Percentiles rank a stretch among this genome's conserved stretches.
Evolutionary conservation across 1,139 yeast species (phyloP).

Genomic region (Taphrina communis): DNA sequence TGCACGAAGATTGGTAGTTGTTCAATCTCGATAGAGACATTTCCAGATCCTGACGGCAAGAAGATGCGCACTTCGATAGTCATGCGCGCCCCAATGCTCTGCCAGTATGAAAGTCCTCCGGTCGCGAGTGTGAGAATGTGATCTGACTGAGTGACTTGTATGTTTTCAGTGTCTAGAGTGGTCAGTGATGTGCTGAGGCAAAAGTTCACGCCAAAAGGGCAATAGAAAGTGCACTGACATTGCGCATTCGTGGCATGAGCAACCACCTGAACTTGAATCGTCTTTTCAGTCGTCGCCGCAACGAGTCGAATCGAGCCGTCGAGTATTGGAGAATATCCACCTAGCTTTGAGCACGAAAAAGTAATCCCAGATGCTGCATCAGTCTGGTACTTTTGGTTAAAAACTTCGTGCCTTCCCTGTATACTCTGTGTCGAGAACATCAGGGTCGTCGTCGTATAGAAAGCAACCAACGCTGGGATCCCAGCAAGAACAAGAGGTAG

Average conservation of each 20-base stretch:
- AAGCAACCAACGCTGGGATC: too few species aligned
- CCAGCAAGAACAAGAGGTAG: not conserved
- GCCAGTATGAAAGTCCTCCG: constrained; percentile 16
- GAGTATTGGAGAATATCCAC: constrained; percentile 4
- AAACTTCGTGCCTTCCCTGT: constrained; percentile 11
- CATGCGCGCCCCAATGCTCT: constrained; percentile 12
- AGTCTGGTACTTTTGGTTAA: constrained; percentile 1
- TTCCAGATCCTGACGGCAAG: constrained; percentile 7
- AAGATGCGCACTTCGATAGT: constrained; percentile 12
- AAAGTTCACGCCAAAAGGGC: not conserved
- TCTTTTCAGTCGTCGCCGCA: not conserved
- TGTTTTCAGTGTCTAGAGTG: constrained; percentile 3
- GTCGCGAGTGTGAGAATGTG: not conserved
- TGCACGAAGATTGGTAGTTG: constrained; percentile 7
- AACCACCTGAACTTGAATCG: not conserved
- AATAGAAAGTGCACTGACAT: not conserved
- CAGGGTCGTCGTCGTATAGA: too few species aligned
- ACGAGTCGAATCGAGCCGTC: constrained; percentile 13
- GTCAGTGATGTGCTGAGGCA: not conserved
- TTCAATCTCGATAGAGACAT: not conserved
- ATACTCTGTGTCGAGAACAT: constrained; percentile 11
- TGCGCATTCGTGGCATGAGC: constrained; percentile 5
- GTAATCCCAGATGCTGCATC: not conserved
- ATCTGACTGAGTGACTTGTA: not conserved
- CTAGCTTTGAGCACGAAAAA: constrained; percentile 10